These are phyloP conservation scores for Aureobasidium sp. DNA, from an alignment of 2,329 filamentous ascomycete species.

Conservation along the genomic window DNA sequence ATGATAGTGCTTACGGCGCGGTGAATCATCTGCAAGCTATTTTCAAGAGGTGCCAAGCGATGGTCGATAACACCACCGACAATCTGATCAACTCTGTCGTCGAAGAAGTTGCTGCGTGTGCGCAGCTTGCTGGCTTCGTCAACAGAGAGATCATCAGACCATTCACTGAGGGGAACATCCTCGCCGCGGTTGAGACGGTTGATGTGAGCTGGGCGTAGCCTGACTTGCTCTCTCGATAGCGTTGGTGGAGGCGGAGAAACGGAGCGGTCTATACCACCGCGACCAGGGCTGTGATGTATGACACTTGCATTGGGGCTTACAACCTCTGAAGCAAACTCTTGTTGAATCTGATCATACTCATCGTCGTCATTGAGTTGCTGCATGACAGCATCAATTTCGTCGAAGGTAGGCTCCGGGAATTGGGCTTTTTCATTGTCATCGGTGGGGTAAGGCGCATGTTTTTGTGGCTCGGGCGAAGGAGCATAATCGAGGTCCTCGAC, in stretches of 20 bases:
- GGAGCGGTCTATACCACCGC: background rate
- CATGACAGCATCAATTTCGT: constrained; percentile 92
- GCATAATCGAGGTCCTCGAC: constrained; percentile 10
- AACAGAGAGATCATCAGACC: constrained; percentile 68
- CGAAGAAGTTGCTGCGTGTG: constrained; percentile 78
- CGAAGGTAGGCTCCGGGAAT: constrained; percentile 49
- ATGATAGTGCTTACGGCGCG: constrained; percentile 23
- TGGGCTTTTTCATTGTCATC: constrained; percentile 28
- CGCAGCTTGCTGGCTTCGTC: constrained; percentile 58
- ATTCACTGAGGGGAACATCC: constrained; percentile 72
- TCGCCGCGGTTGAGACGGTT: constrained; percentile 57
- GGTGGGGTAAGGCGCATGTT: constrained; percentile 30
- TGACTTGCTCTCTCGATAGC: constrained; percentile 3
- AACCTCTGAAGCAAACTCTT: constrained; percentile 37
- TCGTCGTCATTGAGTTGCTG: constrained; percentile 69
- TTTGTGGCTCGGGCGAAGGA: constrained; percentile 24
- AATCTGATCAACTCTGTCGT: constrained; percentile 79
- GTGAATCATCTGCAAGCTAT: constrained; percentile 69
- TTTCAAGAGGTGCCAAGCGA: constrained; percentile 73
- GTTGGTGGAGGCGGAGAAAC: constrained; percentile 13
- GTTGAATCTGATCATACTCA: background rate
- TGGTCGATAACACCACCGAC: constrained; percentile 71
- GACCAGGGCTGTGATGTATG: constrained; percentile 1
- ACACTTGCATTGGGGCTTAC: constrained; percentile 7
- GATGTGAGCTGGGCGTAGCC: constrained; percentile 31